Evolutionary conservation across 805 yeast species (phyloP), one percentile per base, ranked within the genome.

Genomic region (Cyberlindnera samutprakarnensis): DNA sequence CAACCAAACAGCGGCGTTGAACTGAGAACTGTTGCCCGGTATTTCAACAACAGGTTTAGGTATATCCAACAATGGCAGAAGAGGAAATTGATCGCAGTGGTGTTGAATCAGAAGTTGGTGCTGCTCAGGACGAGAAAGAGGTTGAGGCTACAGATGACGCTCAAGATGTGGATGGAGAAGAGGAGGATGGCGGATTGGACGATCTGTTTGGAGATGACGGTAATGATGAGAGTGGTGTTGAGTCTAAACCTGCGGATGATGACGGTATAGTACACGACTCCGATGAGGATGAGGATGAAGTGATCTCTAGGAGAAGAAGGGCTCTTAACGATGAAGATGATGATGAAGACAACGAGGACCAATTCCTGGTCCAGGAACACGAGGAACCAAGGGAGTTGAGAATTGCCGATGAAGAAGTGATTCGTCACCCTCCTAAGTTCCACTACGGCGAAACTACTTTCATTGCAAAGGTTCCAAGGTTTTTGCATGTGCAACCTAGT

Each of bases 401-500:
- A 53, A 54, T 57, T 49, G 49, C 64, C 43, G 53, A 57, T 59
- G 50, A 81, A 67, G 41, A 71, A 70, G 52, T 61, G 33, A 54
- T 68, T 7, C 72, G 66, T 35, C 52, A 49, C 14, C 57, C 62
- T 5, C 44, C 49, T 10, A 57, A 56, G 14, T 48, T 50, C 13
- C 54, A 61, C 2, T 52, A 51, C 48, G 14, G 25, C 17, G 32
- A 52, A 44, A 40, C 68, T 49, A 25, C 67, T 44, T 51, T 65
- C 53, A 58, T 60, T 40, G 72, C 82, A 31, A 79, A 82, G 40
- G 61, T 88, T 38, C 98, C 98, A 2, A 78, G 85, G 14, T 90
- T 84, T 48, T 59, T 92, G 36, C 75, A 73, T 33, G 75, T 88
- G 21, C 94, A 87, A 39, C 82, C 96, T 2, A 72, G 74, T 39